Conservation (phyloP, 495 filamentous ascomycete genomes). For the Penicillium simplicissimum region DNA sequence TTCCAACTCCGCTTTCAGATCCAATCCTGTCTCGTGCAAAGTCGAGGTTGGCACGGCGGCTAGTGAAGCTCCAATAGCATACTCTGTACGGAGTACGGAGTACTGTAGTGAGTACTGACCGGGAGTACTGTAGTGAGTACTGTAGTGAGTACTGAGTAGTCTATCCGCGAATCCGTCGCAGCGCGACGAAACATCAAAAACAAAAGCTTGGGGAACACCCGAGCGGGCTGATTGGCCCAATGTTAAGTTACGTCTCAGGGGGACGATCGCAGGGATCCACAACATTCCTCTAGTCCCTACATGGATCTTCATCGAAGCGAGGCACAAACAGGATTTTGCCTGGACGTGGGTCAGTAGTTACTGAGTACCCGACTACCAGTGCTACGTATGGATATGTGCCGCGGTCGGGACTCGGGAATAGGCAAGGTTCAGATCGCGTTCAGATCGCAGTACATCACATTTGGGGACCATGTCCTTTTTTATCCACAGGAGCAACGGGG, state of each 20-base stretch:
- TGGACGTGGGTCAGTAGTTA: no score
- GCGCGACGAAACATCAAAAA: conserved; percentile 1
- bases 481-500: conserved; percentile 28
- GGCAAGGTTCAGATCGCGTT: conserved; percentile 15
- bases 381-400: not conserved
- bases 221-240: not conserved
- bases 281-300: not conserved
- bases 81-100: no score
- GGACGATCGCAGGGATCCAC: not conserved
- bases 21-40: not conserved
- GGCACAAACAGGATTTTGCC: not conserved
- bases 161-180: not conserved
- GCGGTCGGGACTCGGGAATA: not conserved
- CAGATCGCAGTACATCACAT: conserved; percentile 26
- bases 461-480: conserved; percentile 15
- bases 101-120: no score
- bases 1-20: not conserved
- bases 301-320: not conserved
- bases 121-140: no score
- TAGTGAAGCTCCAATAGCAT: not conserved
- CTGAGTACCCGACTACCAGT: no score
- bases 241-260: not conserved
- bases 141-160: no score
- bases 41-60: not conserved
- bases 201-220: not conserved